Evolutionary conservation across 805 yeast genomes (phyloP).

Genomic region (Lipomyces lipofer): DNA sequence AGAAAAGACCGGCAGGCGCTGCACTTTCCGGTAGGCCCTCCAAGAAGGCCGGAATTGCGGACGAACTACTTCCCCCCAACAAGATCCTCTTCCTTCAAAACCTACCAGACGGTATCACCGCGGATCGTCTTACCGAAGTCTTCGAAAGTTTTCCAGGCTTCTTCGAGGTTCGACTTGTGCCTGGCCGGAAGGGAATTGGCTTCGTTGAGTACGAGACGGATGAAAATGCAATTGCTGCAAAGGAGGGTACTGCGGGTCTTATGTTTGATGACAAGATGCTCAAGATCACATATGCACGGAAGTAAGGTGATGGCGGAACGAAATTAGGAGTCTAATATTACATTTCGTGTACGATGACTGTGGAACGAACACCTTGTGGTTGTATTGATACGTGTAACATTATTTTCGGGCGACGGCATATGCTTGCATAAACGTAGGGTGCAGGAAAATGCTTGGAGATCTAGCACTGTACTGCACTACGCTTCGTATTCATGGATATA

Average conservation of each 20-base stretch:
- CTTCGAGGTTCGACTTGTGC: conserved; percentile 64
- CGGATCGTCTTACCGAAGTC: conserved; percentile 45
- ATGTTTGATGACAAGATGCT: conserved; percentile 32
- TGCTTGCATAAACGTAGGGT: too few relatives aligned
- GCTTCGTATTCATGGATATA: too few relatives aligned
- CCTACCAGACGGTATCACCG: conserved; percentile 50
- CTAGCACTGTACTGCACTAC: too few relatives aligned
- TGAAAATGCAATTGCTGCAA: conserved; percentile 49
- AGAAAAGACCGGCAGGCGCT: conserved; percentile 30
- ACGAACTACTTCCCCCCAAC: conserved; percentile 58
- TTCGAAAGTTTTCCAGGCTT: conserved; percentile 63
- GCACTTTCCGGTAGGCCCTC: conserved; percentile 21
- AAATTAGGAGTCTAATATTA: too few relatives aligned
- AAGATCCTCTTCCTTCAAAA: conserved; percentile 66
- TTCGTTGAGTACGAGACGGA: conserved; percentile 75
- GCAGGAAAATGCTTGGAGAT: too few relatives aligned
- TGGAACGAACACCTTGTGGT: too few relatives aligned
- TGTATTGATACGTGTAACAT: too few relatives aligned
- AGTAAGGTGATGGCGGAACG: too few relatives aligned
- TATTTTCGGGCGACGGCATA: too few relatives aligned
- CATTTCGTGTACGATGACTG: too few relatives aligned
- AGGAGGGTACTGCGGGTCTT: conserved; percentile 36
- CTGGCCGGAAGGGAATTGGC: conserved; percentile 63
- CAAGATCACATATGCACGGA: conserved; percentile 40
- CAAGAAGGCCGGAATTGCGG: conserved; percentile 31